phyloP scores from a whole-genome alignment of 2,329 filamentous ascomycete genomes.

The Lachnellula occidentalis region DNA sequence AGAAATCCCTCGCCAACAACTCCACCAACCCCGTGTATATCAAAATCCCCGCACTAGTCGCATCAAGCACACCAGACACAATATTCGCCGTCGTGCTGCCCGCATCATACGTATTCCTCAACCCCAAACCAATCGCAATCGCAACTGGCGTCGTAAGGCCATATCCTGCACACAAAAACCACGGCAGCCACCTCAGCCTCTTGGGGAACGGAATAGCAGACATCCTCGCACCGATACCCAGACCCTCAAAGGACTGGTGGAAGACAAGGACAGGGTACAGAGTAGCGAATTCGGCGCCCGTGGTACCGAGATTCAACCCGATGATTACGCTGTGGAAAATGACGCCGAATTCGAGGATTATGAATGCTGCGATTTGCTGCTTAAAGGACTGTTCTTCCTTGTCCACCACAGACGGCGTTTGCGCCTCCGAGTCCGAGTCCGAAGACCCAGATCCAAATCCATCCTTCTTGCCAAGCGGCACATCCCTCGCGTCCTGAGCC shows the following conservation, averaged over 20 bases:
- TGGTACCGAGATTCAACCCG: conserved; percentile 56
- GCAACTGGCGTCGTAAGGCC: conserved; percentile 48
- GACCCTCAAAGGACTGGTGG: conserved; percentile 58
- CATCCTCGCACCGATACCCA: conserved; percentile 56
- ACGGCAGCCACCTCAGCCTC: conserved; percentile 40
- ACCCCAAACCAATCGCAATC: conserved; percentile 44
- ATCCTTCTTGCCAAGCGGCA: conserved; percentile 11
- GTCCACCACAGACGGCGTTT: background rate
- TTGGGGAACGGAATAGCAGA: conserved; percentile 48
- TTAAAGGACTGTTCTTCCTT: conserved; percentile 32
- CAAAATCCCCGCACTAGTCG: conserved; percentile 43
- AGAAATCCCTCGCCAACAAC: conserved; percentile 43
- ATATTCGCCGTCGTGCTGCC: conserved; percentile 38
- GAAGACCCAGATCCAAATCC: no score
- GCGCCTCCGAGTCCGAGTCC: conserved; percentile 4
- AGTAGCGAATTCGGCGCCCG: conserved; percentile 49
- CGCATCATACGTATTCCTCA: conserved; percentile 38
- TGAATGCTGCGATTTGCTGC: conserved; percentile 41
- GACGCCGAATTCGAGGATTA: conserved; percentile 42
- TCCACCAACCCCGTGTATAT: conserved; percentile 47
- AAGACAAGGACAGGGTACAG: conserved; percentile 57
- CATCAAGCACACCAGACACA: conserved; percentile 41
- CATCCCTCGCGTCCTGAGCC: conserved; percentile 17
- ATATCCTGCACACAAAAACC: conserved; percentile 43
- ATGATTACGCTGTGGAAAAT: conserved; percentile 62